Percentiles rank a stretch among this genome's conserved stretches.
Evolutionary conservation across 768 basidiomycete genomes (phyloP).

Genomic region (Lactifluus subvellereus): DNA sequence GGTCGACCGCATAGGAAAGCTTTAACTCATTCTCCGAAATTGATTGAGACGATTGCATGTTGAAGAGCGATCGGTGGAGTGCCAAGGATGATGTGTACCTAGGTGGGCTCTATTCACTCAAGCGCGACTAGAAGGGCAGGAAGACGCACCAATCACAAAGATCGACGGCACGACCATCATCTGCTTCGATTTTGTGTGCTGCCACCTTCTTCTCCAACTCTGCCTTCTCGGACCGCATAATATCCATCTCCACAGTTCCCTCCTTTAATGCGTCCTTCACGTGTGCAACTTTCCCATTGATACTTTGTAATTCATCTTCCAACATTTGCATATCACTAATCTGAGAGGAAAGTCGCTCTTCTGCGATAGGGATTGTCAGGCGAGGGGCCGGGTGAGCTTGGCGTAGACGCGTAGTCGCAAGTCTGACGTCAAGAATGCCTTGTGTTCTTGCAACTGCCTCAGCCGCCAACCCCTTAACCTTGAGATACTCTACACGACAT

Average conservation of each 20-base stretch:
- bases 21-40: constrained; percentile 74
- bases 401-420: constrained; percentile 72
- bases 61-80: constrained; percentile 57
- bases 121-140: not conserved
- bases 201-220: constrained; percentile 68
- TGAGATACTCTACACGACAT: constrained; percentile 47
- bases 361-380: constrained; percentile 69
- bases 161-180: constrained; percentile 57
- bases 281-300: constrained; percentile 45
- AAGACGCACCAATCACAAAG: constrained; percentile 62
- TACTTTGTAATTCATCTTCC: constrained; percentile 54
- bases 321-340: constrained; percentile 75
- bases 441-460: constrained; percentile 59
- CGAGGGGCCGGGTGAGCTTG: constrained; percentile 77
- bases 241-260: constrained; percentile 51
- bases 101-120: not conserved
- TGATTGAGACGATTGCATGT: constrained; percentile 51
- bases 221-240: constrained; percentile 50
- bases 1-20: constrained; percentile 53
- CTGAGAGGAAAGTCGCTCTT: constrained; percentile 66
- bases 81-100: constrained; percentile 70
- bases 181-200: constrained; percentile 44
- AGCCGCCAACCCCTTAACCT: constrained; percentile 45
- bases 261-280: constrained; percentile 60
- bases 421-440: constrained; percentile 77